Evolutionary conservation across 2,329 filamentous ascomycete genomes (phyloP), one percentile per base, ranked within the genome.

Genomic region (Phialemoniopsis sp.): DNA sequence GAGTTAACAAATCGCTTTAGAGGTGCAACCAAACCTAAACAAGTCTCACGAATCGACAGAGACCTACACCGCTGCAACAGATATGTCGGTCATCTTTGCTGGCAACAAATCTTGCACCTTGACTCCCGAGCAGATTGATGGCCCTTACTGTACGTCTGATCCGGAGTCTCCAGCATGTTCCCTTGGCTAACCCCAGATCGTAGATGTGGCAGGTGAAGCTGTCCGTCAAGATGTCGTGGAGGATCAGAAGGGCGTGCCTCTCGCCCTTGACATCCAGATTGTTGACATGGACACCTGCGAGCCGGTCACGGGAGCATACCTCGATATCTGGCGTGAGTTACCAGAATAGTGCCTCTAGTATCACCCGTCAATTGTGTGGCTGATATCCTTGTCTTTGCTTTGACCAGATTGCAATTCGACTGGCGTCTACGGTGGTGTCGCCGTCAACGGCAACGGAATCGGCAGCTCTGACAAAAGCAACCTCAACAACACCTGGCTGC

Each of bases 221-320:
- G 54, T 78, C 42, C 67, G 74, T 18, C 46, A 60, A 21, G 58
- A 78, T 46, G 55, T 78, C 29, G 62, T 58, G 13, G 71, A 76
- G 33, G 57, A 58, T 13, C 62, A 77, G 50, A 44, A 49, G 8
- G 75, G 74, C 35, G 59, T 79, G 17, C 62, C 65, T 16, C 54
- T 77, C 29, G 64, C 64, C 4, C 53, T 77, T 10, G 72, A 76
- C 47, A 64, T 73, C 44, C 73, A 78, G 53, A 60, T 78, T 39
- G 63, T 78, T 38, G 73, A 79, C 43, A 63, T 73, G 29, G 59
- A 66, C 33, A 77, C 73, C 4, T 79, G 75, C 56, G 57, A 74
- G 49, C 66, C 69, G 8, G 63, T 77, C 2, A 60, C 67, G 2
- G 54, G 69, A 36, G 62, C 65, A 10, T 71, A 63, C 41, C 51